Percentiles rank a stretch among this genome's conserved stretches.
Evolutionary conservation across 805 yeast species (phyloP).

Genomic region (Candida maltosa): DNA sequence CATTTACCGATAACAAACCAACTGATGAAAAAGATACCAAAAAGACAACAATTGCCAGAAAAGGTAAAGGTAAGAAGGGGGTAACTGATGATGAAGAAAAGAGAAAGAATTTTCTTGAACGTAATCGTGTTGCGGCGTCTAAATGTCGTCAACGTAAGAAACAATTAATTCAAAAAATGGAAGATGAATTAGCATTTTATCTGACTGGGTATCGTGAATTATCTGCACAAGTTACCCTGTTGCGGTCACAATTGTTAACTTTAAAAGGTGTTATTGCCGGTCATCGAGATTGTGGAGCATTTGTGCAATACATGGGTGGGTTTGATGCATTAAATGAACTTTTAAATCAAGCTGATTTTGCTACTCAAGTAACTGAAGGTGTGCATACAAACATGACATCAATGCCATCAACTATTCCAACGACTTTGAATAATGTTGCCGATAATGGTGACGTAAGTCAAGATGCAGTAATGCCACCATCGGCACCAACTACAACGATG

Average conservation of each 20-base stretch:
- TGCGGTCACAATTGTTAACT: slow-evolving; percentile 55
- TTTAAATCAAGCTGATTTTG: slow-evolving; percentile 29
- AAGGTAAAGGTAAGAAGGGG: slow-evolving; percentile 10
- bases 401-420: slow-evolving; percentile 38
- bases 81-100: slow-evolving; percentile 37
- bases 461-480: slow-evolving; percentile 6
- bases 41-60: slow-evolving; percentile 3
- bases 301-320: slow-evolving; percentile 45
- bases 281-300: slow-evolving; percentile 48
- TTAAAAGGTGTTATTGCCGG: slow-evolving; percentile 45
- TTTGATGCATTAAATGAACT: slow-evolving; percentile 42
- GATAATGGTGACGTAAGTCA: too few species aligned
- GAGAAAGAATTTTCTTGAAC: slow-evolving; percentile 72
- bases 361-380: slow-evolving; percentile 23
- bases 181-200: slow-evolving; percentile 69
- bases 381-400: slow-evolving; percentile 21
- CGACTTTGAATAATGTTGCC: slow-evolving; percentile 21
- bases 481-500: slow-evolving; percentile 7
- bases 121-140: slow-evolving; percentile 93
- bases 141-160: slow-evolving; percentile 95
- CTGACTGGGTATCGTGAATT: slow-evolving; percentile 68
- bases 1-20: slow-evolving; percentile 3
- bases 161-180: slow-evolving; percentile 79
- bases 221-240: slow-evolving; percentile 51
- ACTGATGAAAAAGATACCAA: slow-evolving; percentile 1